phyloP scores from a whole-genome alignment of 176 grass and related monocot species.

The Oryza officinalis region DNA sequence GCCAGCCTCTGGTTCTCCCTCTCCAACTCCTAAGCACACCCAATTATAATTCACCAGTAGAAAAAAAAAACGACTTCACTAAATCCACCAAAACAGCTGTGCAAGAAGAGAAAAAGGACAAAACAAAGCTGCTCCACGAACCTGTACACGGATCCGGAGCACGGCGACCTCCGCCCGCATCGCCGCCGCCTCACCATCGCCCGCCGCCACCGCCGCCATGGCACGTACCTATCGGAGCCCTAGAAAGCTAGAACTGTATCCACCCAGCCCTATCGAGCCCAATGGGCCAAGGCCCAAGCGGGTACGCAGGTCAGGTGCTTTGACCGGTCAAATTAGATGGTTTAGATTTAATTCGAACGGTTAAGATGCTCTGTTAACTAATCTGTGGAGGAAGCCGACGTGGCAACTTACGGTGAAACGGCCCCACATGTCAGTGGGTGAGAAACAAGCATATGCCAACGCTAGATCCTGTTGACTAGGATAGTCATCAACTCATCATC shows the following conservation, averaged over 20 bases:
- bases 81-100: background rate
- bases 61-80: background rate
- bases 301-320: background rate
- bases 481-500: background rate
- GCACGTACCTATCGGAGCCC: constrained; percentile 33
- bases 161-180: constrained; percentile 25
- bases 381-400: background rate
- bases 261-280: no score
- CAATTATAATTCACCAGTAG: background rate
- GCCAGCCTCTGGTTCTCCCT: constrained; percentile 59
- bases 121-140: background rate
- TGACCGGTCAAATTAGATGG: background rate
- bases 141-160: constrained; percentile 32
- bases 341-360: constrained; percentile 4
- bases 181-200: constrained; percentile 7
- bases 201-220: constrained; percentile 40
- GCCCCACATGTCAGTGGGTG: background rate
- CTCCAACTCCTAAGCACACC: constrained; percentile 70
- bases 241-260: background rate
- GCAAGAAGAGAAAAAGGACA: background rate
- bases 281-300: no score
- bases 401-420: background rate
- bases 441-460: background rate
- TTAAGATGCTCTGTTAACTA: background rate
- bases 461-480: constrained; percentile 44